A percentile compares a stretch with the other conserved stretches of the same genome.
These are phyloP conservation scores for Coemansia sp. DNA, from an alignment of 192 early-diverging fungal species.

Conservation along the genomic window DNA sequence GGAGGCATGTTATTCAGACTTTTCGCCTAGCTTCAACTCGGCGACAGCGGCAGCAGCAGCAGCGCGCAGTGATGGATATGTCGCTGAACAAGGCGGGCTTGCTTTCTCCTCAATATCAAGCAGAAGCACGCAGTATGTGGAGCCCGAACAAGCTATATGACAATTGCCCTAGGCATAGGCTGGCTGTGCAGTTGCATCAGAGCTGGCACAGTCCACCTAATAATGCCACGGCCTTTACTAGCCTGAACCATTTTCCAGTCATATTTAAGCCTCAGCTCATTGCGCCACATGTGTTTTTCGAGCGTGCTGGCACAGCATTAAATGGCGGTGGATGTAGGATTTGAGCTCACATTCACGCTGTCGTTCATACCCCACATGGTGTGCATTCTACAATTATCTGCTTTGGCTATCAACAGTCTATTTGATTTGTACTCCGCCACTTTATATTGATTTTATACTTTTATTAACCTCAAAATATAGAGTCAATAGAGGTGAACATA, in stretches of 20 bases:
- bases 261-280: background rate
- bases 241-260: background rate
- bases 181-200: background rate
- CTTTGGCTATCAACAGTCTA: no score
- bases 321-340: no score
- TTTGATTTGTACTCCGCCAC: no score
- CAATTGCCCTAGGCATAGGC: background rate
- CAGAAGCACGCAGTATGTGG: background rate
- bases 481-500: no score
- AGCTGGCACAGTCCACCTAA: background rate
- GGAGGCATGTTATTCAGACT: background rate
- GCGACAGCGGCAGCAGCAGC: background rate
- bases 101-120: background rate
- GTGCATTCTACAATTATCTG: no score
- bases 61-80: background rate
- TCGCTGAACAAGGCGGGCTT: background rate
- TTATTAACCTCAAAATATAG: no score
- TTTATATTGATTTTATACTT: no score
- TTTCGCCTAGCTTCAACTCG: background rate
- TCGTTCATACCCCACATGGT: no score
- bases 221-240: background rate
- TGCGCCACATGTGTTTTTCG: background rate
- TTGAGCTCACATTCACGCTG: no score
- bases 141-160: background rate
- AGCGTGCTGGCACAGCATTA: no score